Evolutionary conservation across 768 basidiomycete genomes (phyloP).

Genomic region (Lentinula aciculospora): DNA sequence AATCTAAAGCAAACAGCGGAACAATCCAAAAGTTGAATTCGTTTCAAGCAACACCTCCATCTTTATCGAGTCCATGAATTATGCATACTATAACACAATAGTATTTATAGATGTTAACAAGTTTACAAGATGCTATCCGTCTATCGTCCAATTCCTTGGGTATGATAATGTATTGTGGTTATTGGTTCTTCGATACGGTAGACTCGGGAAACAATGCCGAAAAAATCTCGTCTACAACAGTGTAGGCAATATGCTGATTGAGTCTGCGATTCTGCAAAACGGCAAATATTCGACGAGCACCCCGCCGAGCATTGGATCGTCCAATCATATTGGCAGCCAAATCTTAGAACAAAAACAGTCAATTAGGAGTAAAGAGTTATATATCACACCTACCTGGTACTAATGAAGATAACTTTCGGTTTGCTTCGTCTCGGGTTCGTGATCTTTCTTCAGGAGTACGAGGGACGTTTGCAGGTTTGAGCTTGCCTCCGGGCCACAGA

Average conservation of each 20-base stretch:
- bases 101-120: background rate
- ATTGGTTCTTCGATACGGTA: constrained; percentile 8
- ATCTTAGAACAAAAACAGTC: constrained; percentile 46
- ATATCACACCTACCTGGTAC: constrained; percentile 66
- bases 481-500: constrained; percentile 83
- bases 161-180: too few relatives aligned
- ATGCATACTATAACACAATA: background rate
- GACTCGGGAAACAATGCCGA: constrained; percentile 56
- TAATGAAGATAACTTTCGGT: constrained; percentile 82
- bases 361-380: background rate
- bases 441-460: constrained; percentile 79
- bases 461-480: constrained; percentile 53
- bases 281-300: constrained; percentile 88
- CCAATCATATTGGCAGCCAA: constrained; percentile 97
- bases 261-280: constrained; percentile 92
- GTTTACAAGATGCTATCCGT: too few relatives aligned
- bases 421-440: constrained; percentile 80
- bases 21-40: background rate
- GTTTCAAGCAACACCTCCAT: background rate
- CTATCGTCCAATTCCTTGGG: too few relatives aligned
- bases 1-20: constrained; percentile 16
- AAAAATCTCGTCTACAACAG: constrained; percentile 83
- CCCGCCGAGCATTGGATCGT: constrained; percentile 89
- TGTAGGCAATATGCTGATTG: constrained; percentile 90
- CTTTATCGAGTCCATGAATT: background rate